These are phyloP conservation scores for Arctium lappa DNA, from an alignment of 129 eudicot genomes.

Conservation along the genomic window DNA sequence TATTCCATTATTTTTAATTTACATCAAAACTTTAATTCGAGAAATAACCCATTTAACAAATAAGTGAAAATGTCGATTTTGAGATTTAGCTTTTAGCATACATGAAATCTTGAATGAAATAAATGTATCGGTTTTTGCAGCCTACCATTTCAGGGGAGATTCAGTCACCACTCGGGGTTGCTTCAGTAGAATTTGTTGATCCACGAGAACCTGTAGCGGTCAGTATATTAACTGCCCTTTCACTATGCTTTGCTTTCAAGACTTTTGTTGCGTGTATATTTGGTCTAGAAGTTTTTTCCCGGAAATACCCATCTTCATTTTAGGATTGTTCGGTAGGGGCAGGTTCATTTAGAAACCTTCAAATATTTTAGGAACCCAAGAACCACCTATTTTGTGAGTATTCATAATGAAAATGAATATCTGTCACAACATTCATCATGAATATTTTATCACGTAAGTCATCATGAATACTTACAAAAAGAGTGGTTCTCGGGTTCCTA, in stretches of 20 bases:
- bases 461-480: not conserved
- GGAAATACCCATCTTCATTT: not conserved
- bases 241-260: not conserved
- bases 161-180: constrained; percentile 80
- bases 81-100: not conserved
- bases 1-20: not conserved
- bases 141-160: constrained; percentile 83
- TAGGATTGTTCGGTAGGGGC: not conserved
- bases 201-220: constrained; percentile 91
- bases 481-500: not conserved
- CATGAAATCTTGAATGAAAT: not conserved
- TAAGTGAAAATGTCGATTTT: not conserved
- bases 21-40: not conserved
- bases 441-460: not conserved
- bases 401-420: not conserved
- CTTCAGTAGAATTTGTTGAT: constrained; percentile 84
- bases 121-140: constrained; percentile 35
- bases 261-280: not conserved
- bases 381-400: not conserved
- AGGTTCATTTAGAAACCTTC: not conserved
- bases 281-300: not conserved
- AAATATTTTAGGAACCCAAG: too few relatives aligned
- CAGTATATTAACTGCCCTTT: constrained; percentile 31
- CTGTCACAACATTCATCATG: not conserved
- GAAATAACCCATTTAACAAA: not conserved